These are phyloP conservation scores for Corchorus olitorius DNA, from an alignment of 345 rosid genomes.

Conservation along the genomic window DNA sequence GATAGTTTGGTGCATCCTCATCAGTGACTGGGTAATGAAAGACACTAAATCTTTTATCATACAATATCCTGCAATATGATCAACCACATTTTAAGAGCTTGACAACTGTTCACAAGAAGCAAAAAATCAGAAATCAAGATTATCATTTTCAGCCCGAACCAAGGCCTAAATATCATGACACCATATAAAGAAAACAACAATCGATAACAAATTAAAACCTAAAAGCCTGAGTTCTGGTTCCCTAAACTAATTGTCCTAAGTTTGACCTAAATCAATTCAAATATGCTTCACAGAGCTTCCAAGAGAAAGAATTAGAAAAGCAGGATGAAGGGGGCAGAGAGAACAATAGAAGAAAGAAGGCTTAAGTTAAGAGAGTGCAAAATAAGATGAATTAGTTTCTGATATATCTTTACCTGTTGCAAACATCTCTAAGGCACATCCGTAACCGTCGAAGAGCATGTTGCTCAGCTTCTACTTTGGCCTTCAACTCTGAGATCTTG, in stretches of 20 bases:
- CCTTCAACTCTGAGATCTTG: slow-evolving; percentile 87
- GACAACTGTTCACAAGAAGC: neutral
- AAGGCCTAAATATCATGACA: slow-evolving; percentile 13
- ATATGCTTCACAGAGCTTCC: neutral
- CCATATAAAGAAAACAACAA: neutral
- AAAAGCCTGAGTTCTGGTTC: neutral
- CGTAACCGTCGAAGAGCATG: slow-evolving; percentile 96
- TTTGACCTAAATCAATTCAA: neutral
- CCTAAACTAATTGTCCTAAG: slow-evolving; percentile 1
- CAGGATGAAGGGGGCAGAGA: neutral
- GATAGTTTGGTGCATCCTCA: slow-evolving; percentile 97
- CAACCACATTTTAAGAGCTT: neutral
- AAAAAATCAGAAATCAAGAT: neutral
- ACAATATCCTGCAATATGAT: slow-evolving; percentile 62
- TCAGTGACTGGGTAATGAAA: slow-evolving; percentile 94
- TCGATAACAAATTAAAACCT: neutral
- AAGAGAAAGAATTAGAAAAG: neutral
- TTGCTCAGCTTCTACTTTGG: slow-evolving; percentile 97
- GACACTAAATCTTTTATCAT: slow-evolving; percentile 86
- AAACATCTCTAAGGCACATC: slow-evolving; percentile 98
- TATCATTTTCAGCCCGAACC: neutral
- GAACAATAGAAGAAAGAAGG: neutral
- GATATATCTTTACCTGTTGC: slow-evolving; percentile 68
- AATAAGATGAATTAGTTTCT: neutral
- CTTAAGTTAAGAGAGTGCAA: neutral